Percentiles rank a stretch among this genome's conserved stretches.
phyloP scores from a whole-genome alignment of 192 early-diverging fungal species.

The Umbelopsis vinacea region DNA sequence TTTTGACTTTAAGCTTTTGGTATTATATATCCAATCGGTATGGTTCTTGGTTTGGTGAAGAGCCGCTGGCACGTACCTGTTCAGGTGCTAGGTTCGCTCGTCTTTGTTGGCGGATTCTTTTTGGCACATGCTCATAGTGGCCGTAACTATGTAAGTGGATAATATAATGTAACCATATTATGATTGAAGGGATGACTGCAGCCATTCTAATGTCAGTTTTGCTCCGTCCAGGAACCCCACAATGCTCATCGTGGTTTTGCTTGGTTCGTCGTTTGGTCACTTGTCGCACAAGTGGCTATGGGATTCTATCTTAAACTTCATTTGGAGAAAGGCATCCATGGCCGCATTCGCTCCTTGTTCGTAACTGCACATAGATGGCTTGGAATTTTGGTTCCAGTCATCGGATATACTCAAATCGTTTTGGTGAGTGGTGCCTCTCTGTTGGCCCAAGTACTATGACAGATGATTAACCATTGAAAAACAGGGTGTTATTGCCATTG shows the following conservation, averaged over 20 bases:
- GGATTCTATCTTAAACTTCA: constrained; percentile 68
- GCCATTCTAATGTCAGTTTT: too few species aligned
- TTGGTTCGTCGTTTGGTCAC: constrained; percentile 59
- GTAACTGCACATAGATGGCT: constrained; percentile 55
- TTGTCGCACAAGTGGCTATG: constrained; percentile 51
- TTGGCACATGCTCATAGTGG: constrained; percentile 67
- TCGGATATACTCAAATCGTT: constrained; percentile 69
- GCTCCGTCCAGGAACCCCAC: constrained; percentile 41
- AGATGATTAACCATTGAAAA: background rate
- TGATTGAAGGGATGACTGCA: too few species aligned
- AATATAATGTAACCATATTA: background rate
- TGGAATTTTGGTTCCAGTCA: constrained; percentile 52
- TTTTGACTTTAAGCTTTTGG: constrained; percentile 31
- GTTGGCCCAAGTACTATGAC: background rate
- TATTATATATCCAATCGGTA: constrained; percentile 45
- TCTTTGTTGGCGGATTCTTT: constrained; percentile 58
- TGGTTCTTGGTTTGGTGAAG: constrained; percentile 61
- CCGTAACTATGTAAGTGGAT: constrained; percentile 53
- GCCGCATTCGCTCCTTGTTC: constrained; percentile 52
- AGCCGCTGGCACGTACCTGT: constrained; percentile 67
- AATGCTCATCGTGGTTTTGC: constrained; percentile 69
- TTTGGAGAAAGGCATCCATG: constrained; percentile 58
- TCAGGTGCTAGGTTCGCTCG: constrained; percentile 49
- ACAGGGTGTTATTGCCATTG: constrained; percentile 60
- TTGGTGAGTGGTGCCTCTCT: constrained; percentile 24